Conservation (phyloP, 345 rosid genomes). For the Anacardium occidentale region DNA sequence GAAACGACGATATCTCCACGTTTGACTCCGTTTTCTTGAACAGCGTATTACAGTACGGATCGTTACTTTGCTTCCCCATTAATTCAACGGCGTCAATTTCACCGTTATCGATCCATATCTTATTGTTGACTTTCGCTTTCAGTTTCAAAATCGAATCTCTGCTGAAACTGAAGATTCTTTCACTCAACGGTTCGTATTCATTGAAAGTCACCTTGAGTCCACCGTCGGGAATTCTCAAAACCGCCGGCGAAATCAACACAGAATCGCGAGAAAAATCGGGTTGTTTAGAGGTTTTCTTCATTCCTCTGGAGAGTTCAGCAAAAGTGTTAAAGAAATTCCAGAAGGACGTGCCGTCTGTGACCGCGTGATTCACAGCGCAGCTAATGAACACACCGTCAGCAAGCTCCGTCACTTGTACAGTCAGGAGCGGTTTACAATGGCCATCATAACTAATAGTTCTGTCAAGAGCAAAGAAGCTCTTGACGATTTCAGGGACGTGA, state of each 20-base stretch:
- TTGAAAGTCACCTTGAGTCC: conserved; percentile 77
- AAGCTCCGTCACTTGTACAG: conserved; percentile 83
- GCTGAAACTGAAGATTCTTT: conserved; percentile 83
- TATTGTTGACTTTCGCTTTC: conserved; percentile 57
- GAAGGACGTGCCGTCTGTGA: conserved; percentile 80
- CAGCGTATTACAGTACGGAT: conserved; percentile 40
- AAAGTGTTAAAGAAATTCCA: conserved; percentile 94
- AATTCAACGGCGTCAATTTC: conserved; percentile 49
- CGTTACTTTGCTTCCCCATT: conserved; percentile 68
- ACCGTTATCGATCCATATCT: conserved; percentile 20
- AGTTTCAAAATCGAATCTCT: conserved; percentile 60
- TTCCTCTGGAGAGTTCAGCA: conserved; percentile 64
- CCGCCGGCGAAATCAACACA: conserved; percentile 60
- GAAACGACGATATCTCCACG: conserved; percentile 82
- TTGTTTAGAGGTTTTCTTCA: conserved; percentile 32
- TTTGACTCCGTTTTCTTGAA: conserved; percentile 35
- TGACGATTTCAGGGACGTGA: conserved; percentile 57
- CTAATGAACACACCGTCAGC: conserved; percentile 78
- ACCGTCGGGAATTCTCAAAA: conserved; percentile 59
- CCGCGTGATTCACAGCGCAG: conserved; percentile 75
- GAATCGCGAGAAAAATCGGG: conserved; percentile 72
- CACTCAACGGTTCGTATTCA: conserved; percentile 62
- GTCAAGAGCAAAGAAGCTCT: conserved; percentile 60
- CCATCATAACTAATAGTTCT: conserved; percentile 70
- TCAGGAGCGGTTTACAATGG: conserved; percentile 66